Evolutionary conservation across 306 rosid species (phyloP).

Genomic region (Arachis stenosperma): DNA sequence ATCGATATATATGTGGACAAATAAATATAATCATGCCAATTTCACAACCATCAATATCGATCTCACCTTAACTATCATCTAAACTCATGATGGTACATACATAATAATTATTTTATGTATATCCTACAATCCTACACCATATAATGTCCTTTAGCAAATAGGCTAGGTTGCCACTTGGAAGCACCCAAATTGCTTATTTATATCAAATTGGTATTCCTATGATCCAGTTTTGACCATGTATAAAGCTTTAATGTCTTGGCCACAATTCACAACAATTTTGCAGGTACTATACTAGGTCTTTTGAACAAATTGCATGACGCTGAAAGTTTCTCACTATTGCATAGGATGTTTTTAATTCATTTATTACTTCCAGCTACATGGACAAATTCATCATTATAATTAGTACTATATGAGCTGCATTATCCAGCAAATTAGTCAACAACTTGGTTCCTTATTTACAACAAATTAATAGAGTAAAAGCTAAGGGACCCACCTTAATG

Average conservation of each 20-base stretch:
- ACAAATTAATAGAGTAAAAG: background rate
- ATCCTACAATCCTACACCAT: background rate
- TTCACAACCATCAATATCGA: background rate
- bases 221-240: background rate
- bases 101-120: too few species aligned
- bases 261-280: background rate
- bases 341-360: slow-evolving; percentile 23
- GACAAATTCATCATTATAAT: background rate
- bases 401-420: slow-evolving; percentile 20
- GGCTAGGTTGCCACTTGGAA: background rate
- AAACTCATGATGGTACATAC: background rate
- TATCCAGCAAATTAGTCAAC: slow-evolving; percentile 30
- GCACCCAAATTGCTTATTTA: background rate
- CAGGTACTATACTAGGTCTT: background rate
- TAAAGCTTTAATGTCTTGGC: slow-evolving; percentile 29
- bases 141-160: slow-evolving; percentile 8
- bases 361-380: slow-evolving; percentile 1
- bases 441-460: slow-evolving; percentile 10
- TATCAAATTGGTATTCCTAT: too few species aligned
- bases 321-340: background rate
- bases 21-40: background rate
- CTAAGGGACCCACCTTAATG: slow-evolving; percentile 11
- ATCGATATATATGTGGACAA: background rate
- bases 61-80: background rate
- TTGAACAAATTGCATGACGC: slow-evolving; percentile 21